phyloP scores from a whole-genome alignment of 2,329 filamentous ascomycete species.

The Cladophialophora psammophila region DNA sequence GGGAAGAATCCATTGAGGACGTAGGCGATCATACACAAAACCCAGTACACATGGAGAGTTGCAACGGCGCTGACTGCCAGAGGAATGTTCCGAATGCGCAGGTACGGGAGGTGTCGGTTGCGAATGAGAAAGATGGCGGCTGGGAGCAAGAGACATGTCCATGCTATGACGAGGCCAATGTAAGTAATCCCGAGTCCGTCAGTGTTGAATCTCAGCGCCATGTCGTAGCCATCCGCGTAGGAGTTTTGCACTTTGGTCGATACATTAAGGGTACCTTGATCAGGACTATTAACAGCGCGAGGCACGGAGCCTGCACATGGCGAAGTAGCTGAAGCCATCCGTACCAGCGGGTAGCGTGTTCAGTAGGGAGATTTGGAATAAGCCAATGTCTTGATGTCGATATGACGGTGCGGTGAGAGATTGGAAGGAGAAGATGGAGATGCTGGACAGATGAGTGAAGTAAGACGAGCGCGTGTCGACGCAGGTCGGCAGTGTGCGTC shows the following conservation, averaged over 20 bases:
- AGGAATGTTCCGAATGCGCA: conserved; percentile 50
- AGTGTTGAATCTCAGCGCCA: conserved; percentile 38
- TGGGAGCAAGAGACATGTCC: conserved; percentile 45
- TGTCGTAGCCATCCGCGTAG: conserved; percentile 37
- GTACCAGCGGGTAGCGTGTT: conserved; percentile 34
- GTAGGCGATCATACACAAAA: conserved; percentile 47
- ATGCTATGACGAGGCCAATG: conserved; percentile 41
- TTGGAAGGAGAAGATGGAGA: conserved; percentile 30
- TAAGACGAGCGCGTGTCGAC: conserved; percentile 31
- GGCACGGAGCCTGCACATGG: conserved; percentile 26
- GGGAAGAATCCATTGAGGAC: conserved; percentile 52
- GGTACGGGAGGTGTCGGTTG: conserved; percentile 46
- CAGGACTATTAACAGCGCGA: conserved; percentile 28
- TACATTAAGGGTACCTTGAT: conserved; percentile 10
- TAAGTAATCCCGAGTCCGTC: conserved; percentile 41
- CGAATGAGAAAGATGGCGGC: conserved; percentile 46
- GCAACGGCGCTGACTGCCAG: conserved; percentile 48
- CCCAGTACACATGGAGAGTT: conserved; percentile 50
- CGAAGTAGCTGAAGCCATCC: conserved; percentile 33
- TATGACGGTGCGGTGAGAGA: conserved; percentile 23
- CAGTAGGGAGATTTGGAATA: conserved; percentile 28
- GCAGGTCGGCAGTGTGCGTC: conserved; percentile 23
- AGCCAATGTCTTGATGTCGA: conserved; percentile 20
- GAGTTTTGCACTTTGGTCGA: conserved; percentile 8
- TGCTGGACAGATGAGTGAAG: conserved; percentile 30